Evolutionary conservation across 1,284 basidiomycete species (phyloP).

Genomic region (Ustilago loliicola): DNA sequence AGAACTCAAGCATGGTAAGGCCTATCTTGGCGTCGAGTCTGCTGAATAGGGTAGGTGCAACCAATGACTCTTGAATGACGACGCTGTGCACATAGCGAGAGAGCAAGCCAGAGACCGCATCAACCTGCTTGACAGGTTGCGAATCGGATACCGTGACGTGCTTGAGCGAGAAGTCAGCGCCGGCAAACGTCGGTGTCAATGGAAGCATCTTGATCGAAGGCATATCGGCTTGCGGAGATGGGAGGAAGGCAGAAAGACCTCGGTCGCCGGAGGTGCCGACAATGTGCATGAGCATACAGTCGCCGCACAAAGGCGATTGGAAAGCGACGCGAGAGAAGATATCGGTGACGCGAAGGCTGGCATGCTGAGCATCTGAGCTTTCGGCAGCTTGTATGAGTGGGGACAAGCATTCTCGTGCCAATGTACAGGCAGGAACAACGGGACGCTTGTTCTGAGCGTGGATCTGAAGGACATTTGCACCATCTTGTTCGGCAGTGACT

Average conservation of each 20-base stretch:
- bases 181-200: slow-evolving; percentile 1
- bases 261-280: slow-evolving; percentile 11
- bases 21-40: slow-evolving; percentile 5
- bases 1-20: slow-evolving; percentile 17
- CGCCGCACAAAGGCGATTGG: slow-evolving; percentile 17
- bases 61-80: slow-evolving; percentile 8
- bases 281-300: slow-evolving; percentile 30
- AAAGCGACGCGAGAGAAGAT: slow-evolving; percentile 9
- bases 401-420: slow-evolving; percentile 15
- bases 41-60: slow-evolving; percentile 14
- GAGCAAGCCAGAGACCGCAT: slow-evolving; percentile 12
- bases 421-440: not conserved
- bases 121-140: not conserved
- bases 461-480: not conserved
- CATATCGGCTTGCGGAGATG: slow-evolving; percentile 12
- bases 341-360: slow-evolving; percentile 7
- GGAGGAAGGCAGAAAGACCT: slow-evolving; percentile 30
- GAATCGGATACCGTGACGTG: not conserved
- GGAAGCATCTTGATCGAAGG: slow-evolving; percentile 5
- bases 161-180: slow-evolving; percentile 17
- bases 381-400: slow-evolving; percentile 1
- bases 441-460: slow-evolving; percentile 5
- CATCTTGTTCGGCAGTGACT: not conserved
- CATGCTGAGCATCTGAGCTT: not conserved
- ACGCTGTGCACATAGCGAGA: slow-evolving; percentile 29